Evolutionary conservation across 208 protist species (phyloP), one percentile per base, ranked within the genome.

Genomic region (Balamuthia mandrillaris): DNA sequence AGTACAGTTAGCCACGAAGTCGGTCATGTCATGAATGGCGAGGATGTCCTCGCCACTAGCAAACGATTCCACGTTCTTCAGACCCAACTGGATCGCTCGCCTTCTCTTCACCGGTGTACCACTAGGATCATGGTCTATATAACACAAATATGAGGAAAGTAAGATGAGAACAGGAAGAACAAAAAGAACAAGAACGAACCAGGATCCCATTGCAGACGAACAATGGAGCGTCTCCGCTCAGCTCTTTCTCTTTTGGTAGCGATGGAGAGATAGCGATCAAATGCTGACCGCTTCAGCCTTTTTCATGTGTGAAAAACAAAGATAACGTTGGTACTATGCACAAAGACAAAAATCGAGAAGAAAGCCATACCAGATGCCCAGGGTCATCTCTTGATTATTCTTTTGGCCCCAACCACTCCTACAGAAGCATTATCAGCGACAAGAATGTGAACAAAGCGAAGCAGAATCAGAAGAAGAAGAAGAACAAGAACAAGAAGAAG

Each of bases 81-180:
- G 27, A 4, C 89, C 89, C 29, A 92, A 31, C 54, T 92, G 90
- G 27, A 92, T 89, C 16, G 86, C 90, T 9, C 87, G 56, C 21
- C 87, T 33, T 18, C 51, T 74, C 65, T 74, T 74, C 65, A 74
- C 5, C n/a, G 65, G 39, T 3, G 65, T 42, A 27, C 65, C 65
- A 42, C 65, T 74, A 14, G 65, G 65, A 42, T 74, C 41, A 27
- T 74, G 65, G 24, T 74, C 65, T 68, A 18, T n/a, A n/a, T n/a
- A n/a, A n/a, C n/a, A n/a, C n/a, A n/a, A n/a, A n/a, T n/a, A n/a
- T n/a, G n/a, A n/a, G n/a, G n/a, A n/a, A n/a, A n/a, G 10, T 54
- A 14, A 14, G 47, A 18, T 54, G 18, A 54, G 18, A 24, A 14
- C 16, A 14, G 14, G 16, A 54, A 14, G 14, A 14, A 54, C 16